A percentile compares a stretch with the other conserved stretches of the same genome.
phyloP scores from a whole-genome alignment of 306 rosid species.

The Lupinus albus region DNA sequence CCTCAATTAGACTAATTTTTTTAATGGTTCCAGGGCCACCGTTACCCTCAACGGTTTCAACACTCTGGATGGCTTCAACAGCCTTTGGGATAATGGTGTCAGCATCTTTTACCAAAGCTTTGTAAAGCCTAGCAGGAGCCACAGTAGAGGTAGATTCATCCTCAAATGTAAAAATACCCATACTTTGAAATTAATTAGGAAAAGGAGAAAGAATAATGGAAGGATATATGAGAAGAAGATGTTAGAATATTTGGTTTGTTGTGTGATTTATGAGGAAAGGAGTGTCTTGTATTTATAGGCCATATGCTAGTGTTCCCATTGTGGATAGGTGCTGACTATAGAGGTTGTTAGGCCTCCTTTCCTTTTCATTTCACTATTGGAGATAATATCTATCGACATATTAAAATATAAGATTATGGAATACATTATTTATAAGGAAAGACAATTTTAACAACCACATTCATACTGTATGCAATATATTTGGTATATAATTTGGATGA shows the following conservation, averaged over 20 bases:
- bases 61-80: constrained; percentile 18
- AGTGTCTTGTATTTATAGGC: constrained; percentile 27
- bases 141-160: constrained; percentile 39
- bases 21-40: constrained; percentile 54
- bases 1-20: constrained; percentile 40
- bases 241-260: neutral
- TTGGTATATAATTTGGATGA: too few species aligned
- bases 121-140: constrained; percentile 50
- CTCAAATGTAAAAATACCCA: constrained; percentile 58
- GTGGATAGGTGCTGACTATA: neutral
- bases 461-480: too few species aligned
- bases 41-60: constrained; percentile 46
- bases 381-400: too few species aligned
- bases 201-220: neutral
- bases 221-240: neutral
- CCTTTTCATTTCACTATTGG: too few species aligned
- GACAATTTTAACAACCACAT: too few species aligned
- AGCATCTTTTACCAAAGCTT: constrained; percentile 43
- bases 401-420: too few species aligned
- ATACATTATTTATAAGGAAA: too few species aligned
- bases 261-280: constrained; percentile 8
- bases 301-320: neutral
- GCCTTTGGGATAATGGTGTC: constrained; percentile 46
- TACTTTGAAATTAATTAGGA: constrained; percentile 19
- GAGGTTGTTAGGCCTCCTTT: neutral